Percentiles rank a stretch among this genome's conserved stretches.
phyloP scores from a whole-genome alignment of 2,329 filamentous ascomycete species.

The Aureobasidium sp. region DNA sequence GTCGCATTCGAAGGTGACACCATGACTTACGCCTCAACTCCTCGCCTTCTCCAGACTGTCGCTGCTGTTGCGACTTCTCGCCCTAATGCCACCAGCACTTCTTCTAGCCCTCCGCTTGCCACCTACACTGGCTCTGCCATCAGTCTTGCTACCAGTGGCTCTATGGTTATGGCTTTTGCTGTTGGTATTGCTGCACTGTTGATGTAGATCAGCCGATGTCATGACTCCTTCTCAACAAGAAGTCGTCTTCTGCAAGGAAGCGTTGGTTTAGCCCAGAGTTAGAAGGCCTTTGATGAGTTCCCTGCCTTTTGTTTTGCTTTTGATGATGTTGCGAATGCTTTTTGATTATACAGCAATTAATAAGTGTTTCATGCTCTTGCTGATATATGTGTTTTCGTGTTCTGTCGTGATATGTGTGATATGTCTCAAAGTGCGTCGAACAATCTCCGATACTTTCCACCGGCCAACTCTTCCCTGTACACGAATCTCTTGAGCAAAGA shows the following conservation, averaged over 20 bases:
- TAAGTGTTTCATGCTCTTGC: neutral
- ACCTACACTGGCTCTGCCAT: neutral
- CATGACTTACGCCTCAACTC: neutral
- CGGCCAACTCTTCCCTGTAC: neutral
- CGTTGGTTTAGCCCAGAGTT: too few species aligned
- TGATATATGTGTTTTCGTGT: neutral
- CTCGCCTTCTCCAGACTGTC: neutral
- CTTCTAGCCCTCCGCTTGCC: neutral
- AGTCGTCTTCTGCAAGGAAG: too few species aligned
- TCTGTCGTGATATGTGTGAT: neutral
- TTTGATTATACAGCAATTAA: neutral
- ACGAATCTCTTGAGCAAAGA: neutral
- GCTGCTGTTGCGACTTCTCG: neutral
- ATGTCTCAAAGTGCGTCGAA: neutral
- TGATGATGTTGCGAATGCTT: neutral
- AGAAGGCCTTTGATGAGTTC: too few species aligned
- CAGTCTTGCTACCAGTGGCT: neutral
- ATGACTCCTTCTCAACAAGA: neutral
- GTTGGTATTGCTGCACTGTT: conserved; percentile 19
- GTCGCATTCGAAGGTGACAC: neutral
- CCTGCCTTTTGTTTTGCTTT: too few species aligned
- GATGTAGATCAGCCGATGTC: conserved; percentile 18
- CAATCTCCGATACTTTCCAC: neutral
- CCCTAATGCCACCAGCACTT: neutral
- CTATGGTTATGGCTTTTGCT: neutral